Evolutionary conservation across 257 asterid species (phyloP), one percentile per base, ranked within the genome.

Genomic region (Solanum sitiens): DNA sequence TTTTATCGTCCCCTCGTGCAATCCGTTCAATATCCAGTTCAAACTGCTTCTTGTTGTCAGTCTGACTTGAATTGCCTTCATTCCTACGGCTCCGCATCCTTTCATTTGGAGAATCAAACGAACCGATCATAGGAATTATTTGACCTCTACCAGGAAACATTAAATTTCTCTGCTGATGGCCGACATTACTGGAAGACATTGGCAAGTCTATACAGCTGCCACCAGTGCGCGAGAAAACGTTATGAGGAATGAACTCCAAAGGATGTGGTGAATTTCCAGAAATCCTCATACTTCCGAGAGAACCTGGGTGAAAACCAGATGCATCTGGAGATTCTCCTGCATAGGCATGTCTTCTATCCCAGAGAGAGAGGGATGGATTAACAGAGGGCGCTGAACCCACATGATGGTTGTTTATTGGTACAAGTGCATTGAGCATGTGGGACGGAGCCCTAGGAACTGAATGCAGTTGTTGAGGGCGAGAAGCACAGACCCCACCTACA

Each of bases 341-440:
- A 89, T 92, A 97, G 47, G 93, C 90, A 74, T 90, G 94, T 35
- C 94, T 91, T 88, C 98, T 94, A 68, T 95, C 99, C 99, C 99
- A 95, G n/a, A 94, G 89, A 89, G 98, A 95, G 27, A 94, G 89
- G 88, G 98, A 92, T 84, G 91, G 95, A 91, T 96, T 94, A 87
- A 93, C 92, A 77, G 99, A 94, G 82, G 99, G 99, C 14, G 99
- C 98, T 35, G 99, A 97, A 72, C 98, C 99, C 87, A 97, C 98
- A 10, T 95, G 98, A 88, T 94, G 98, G 90, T 93, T 91, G 89
- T 91, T 92, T 23, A 94, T 85, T 79, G 99, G 96, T 42, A 93
- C 87, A 87, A 93, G 91, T 53, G 94, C 74, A 89, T 92, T 96
- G 88, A 94, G 84, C 93, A 95, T 89, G 86, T 93, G 95, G 80